Evolutionary conservation across 768 basidiomycete genomes (phyloP), one percentile per base, ranked within the genome.

Genomic region (Leucosporidium creatinivorum): DNA sequence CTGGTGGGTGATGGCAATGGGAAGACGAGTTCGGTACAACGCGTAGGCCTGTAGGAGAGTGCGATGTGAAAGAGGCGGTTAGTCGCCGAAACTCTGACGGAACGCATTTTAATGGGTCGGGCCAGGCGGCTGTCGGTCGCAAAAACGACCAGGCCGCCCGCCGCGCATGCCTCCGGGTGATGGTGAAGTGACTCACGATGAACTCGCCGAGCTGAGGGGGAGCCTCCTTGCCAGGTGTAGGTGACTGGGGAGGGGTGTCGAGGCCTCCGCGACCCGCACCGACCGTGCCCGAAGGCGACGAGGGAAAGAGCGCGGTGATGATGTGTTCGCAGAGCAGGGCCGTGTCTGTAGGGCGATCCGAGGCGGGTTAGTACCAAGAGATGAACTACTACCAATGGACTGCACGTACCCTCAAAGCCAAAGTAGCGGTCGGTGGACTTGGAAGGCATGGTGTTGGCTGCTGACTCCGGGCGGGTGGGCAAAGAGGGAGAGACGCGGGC

Each of bases 11-110:
- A 89, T 88, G 17, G 85, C 82, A 12, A 81, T 76, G 59, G 87
- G 86, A 1, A 91, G 82, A 66, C 89, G 86, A 0, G 89, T 89
- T 36, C 91, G 86, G 74, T 93, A 89, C 21, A 92, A 84, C 0
- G 89, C 87, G 76, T 93, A 93, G 0, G 89, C 73, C 70, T 72
- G 68, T 26, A 36, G 25, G 12, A 6, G 12, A 4, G 44, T 13
- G 49, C 3, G 6, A 18, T 31, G 5, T 0, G 6, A 23, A 28
- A 12, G 17, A 30, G 17, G 33, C 25, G 54, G 18, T 23, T 8
- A 31, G 49, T 56, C 26, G 13, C 25, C 55, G 28, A 56, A 56
- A 56, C 25, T 28, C 26, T 18, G 55, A 56, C 12, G 17, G 50
- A 51, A 51, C 50, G 50, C 21, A 26, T 23, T 23, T 13, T 7